Conservation (phyloP, 352 stramenopile genomes). For the Salisapilia sapeloensis region DNA sequence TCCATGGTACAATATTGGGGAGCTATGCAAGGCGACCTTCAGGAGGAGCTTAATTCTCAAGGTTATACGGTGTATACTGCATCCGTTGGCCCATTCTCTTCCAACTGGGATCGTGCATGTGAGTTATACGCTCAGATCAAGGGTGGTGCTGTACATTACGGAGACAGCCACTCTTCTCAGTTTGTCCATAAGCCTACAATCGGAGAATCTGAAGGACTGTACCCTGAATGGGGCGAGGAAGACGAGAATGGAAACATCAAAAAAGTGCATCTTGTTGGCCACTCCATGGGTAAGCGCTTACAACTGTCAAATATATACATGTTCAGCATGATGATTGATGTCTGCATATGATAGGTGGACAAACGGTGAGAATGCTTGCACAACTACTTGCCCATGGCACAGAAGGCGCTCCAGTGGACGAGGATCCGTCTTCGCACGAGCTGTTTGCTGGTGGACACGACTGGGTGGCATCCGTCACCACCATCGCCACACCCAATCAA, state of each 20-base stretch:
- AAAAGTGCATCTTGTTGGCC: slow-evolving; percentile 52
- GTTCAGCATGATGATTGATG: too few species aligned
- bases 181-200: slow-evolving; percentile 12
- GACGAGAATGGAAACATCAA: slow-evolving; percentile 27
- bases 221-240: slow-evolving; percentile 24
- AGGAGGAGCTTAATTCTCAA: slow-evolving; percentile 10
- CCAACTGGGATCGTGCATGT: slow-evolving; percentile 20
- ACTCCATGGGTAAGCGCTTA: too few species aligned
- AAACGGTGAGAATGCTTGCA: slow-evolving; percentile 59
- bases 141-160: slow-evolving; percentile 14
- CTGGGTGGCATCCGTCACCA: slow-evolving; percentile 60
- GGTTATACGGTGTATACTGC: slow-evolving; percentile 13
- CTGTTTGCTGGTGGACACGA: slow-evolving; percentile 30
- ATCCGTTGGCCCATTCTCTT: slow-evolving; percentile 9
- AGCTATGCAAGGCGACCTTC: slow-evolving; percentile 6
- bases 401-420: slow-evolving; percentile 13
- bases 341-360: too few species aligned
- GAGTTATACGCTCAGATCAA: slow-evolving; percentile 24
- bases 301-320: too few species aligned
- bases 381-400: slow-evolving; percentile 33
- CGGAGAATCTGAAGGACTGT: slow-evolving; percentile 30
- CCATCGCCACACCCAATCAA: slow-evolving; percentile 37
- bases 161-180: slow-evolving; percentile 4
- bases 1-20: slow-evolving; percentile 10
- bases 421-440: slow-evolving; percentile 11